These are phyloP conservation scores for Leonotis leonurus DNA, from an alignment of 257 asterid genomes.

Conservation along the genomic window DNA sequence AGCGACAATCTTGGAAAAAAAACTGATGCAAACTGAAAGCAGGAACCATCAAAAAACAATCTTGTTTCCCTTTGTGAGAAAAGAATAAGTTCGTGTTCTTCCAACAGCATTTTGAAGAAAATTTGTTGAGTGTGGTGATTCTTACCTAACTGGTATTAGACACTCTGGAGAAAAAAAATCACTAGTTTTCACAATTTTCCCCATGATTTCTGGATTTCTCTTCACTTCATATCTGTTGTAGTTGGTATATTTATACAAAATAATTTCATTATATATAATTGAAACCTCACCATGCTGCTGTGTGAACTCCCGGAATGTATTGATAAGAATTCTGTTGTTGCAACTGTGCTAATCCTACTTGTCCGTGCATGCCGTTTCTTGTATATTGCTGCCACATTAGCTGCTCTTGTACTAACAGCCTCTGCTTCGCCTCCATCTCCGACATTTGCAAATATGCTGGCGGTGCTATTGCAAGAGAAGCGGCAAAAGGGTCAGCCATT, in stretches of 20 bases:
- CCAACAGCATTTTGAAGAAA: neutral
- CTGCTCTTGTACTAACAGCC: conserved; percentile 55
- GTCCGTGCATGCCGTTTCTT: conserved; percentile 72
- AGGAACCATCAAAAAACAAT: conserved; percentile 2
- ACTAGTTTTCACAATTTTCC: conserved; percentile 11
- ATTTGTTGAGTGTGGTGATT: conserved; percentile 10
- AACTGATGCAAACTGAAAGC: neutral
- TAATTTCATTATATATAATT: no score
- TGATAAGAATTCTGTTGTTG: conserved; percentile 29
- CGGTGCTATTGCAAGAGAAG: conserved; percentile 57
- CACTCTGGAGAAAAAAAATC: conserved; percentile 7
- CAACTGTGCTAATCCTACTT: conserved; percentile 35
- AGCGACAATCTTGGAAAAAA: neutral
- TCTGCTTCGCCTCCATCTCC: conserved; percentile 68
- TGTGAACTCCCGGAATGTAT: conserved; percentile 6
- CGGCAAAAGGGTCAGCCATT: conserved; percentile 47
- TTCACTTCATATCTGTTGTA: neutral
- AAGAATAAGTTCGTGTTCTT: neutral
- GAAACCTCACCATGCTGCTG: conserved; percentile 17
- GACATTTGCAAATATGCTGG: conserved; percentile 80
- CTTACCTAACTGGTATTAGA: conserved; percentile 3
- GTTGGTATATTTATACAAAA: neutral
- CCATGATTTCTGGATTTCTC: no score
- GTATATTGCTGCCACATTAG: conserved; percentile 67
- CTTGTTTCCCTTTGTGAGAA: neutral